Evolutionary conservation across 2,329 filamentous ascomycete genomes (phyloP).

Genomic region (Microcyclosporella mali): DNA sequence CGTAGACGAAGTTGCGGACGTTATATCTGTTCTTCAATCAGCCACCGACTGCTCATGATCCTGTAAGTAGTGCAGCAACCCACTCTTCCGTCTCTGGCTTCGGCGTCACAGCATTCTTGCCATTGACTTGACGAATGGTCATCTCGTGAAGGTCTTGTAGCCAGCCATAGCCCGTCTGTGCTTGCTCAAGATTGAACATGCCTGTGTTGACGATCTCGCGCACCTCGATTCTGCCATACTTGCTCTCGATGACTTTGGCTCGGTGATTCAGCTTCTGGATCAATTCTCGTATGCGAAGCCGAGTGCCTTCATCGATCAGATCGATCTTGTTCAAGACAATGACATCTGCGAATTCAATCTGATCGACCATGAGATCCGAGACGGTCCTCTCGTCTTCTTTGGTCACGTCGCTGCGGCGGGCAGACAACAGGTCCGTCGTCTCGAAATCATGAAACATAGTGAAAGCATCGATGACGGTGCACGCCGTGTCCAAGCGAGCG

Average conservation of each 20-base stretch:
- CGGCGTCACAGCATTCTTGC: slow-evolving; percentile 52
- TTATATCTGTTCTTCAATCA: slow-evolving; percentile 44
- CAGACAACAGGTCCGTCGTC: slow-evolving; percentile 61
- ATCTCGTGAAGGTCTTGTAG: slow-evolving; percentile 63
- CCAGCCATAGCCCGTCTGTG: slow-evolving; percentile 63
- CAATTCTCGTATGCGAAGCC: slow-evolving; percentile 11
- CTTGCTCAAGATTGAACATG: slow-evolving; percentile 58
- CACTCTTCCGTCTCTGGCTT: slow-evolving; percentile 66
- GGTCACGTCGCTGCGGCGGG: slow-evolving; percentile 54
- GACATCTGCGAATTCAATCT: slow-evolving; percentile 72
- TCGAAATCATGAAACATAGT: slow-evolving; percentile 67
- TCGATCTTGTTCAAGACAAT: slow-evolving; percentile 66
- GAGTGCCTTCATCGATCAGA: slow-evolving; percentile 47
- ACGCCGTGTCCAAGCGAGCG: slow-evolving; percentile 62
- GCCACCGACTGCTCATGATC: background rate
- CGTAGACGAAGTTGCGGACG: slow-evolving; percentile 65
- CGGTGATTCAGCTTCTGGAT: slow-evolving; percentile 57
- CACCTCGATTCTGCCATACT: slow-evolving; percentile 55
- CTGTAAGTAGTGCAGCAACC: slow-evolving; percentile 19
- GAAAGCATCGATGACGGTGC: slow-evolving; percentile 68
- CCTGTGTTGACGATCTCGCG: slow-evolving; percentile 60
- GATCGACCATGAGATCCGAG: slow-evolving; percentile 68
- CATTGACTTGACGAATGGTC: slow-evolving; percentile 54
- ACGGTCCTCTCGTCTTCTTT: slow-evolving; percentile 67
- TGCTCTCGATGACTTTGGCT: slow-evolving; percentile 58